These are phyloP conservation scores for Hypoxylon sp. DNA, from an alignment of 2,329 filamentous ascomycete genomes.

Conservation along the genomic window DNA sequence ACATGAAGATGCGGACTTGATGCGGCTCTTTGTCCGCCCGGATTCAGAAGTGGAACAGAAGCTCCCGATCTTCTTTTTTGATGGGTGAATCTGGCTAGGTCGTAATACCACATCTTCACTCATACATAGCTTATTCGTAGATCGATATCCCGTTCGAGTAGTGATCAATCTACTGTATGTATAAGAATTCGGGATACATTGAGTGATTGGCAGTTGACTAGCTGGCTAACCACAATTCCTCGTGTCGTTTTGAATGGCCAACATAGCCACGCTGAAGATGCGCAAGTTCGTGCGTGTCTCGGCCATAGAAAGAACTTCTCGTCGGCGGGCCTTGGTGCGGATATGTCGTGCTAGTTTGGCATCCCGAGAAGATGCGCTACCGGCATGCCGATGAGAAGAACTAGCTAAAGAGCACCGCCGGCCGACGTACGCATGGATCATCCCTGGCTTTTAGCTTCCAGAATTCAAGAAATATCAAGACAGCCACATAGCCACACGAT, in stretches of 20 bases:
- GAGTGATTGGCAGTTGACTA: not conserved
- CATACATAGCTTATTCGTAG: conserved; percentile 1
- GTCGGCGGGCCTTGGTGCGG: conserved; percentile 8
- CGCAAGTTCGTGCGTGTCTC: conserved; percentile 16
- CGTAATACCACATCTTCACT: conserved; percentile 9
- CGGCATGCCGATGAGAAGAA: conserved; percentile 12
- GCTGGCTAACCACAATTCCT: no score
- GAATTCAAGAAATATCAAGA: no score
- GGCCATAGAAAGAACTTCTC: conserved; percentile 6
- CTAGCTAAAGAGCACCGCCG: not conserved
- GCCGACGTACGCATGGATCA: conserved; percentile 23
- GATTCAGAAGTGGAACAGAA: conserved; percentile 5
- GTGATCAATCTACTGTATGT: conserved; percentile 3
- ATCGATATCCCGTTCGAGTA: not conserved
- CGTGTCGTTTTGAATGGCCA: conserved; percentile 2
- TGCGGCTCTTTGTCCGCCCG: conserved; percentile 16
- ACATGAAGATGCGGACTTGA: conserved; percentile 2
- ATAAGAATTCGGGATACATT: not conserved
- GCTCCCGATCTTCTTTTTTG: conserved; percentile 13
- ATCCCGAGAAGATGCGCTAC: conserved; percentile 11
- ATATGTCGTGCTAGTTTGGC: conserved; percentile 20
- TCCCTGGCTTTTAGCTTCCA: conserved; percentile 12
- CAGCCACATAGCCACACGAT: no score
- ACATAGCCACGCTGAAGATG: not conserved
- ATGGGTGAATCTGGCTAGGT: not conserved